Percentiles rank a stretch among this genome's conserved stretches.
phyloP scores from a whole-genome alignment of 1,284 basidiomycete species.

The Puccinia polysora region DNA sequence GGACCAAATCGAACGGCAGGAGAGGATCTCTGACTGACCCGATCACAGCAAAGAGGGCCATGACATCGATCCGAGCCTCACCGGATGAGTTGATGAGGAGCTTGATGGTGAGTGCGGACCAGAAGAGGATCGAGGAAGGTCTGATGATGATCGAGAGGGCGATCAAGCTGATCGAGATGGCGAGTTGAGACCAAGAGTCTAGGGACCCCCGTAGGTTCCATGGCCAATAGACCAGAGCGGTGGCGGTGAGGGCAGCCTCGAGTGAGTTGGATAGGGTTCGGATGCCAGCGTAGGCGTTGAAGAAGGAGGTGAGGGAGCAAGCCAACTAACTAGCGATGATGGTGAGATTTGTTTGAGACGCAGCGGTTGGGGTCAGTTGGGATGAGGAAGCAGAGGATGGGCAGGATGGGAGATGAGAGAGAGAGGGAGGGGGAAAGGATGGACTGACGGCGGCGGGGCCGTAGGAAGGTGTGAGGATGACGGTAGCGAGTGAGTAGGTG shows the following conservation, averaged over 20 bases:
- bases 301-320: constrained; percentile 77
- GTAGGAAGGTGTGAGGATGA: constrained; percentile 62
- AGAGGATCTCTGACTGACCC: constrained; percentile 48
- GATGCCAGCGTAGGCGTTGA: constrained; percentile 75
- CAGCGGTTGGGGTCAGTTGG: no score
- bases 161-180: constrained; percentile 38
- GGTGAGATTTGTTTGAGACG: no score
- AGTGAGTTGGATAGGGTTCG: constrained; percentile 88
- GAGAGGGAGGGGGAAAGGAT: neutral
- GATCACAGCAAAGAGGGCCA: constrained; percentile 16
- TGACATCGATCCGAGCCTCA: constrained; percentile 20
- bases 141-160: constrained; percentile 48
- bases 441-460: constrained; percentile 61
- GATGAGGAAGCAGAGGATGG: no score
- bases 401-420: no score
- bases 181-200: constrained; percentile 60
- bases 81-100: constrained; percentile 23
- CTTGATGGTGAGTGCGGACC: constrained; percentile 2
- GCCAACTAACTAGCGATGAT: constrained; percentile 65
- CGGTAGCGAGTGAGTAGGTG: constrained; percentile 63
- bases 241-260: constrained; percentile 76
- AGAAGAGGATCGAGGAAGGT: constrained; percentile 39
- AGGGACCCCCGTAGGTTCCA: constrained; percentile 67
- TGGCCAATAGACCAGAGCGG: constrained; percentile 74
- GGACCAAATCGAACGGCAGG: constrained; percentile 19